These are phyloP conservation scores for Bipolaris gigantea DNA, from an alignment of 2,329 filamentous ascomycete species.

Conservation along the genomic window DNA sequence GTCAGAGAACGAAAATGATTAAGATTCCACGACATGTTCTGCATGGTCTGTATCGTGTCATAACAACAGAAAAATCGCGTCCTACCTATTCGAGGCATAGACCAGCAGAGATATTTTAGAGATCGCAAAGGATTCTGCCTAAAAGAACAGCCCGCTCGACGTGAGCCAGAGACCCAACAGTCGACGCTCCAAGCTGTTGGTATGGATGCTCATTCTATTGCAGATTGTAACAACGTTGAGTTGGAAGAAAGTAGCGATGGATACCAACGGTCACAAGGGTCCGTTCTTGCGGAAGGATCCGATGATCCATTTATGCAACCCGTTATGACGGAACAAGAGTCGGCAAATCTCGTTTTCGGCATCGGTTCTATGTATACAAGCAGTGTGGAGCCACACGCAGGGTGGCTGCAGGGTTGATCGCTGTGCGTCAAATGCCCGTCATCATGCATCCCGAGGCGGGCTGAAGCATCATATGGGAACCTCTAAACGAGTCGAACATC, in stretches of 20 bases:
- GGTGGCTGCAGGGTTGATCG: neutral
- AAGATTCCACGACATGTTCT: too few species aligned
- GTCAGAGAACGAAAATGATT: neutral
- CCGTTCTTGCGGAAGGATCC: neutral
- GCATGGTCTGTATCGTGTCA: neutral
- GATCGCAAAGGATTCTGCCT: neutral
- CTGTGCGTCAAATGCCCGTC: neutral
- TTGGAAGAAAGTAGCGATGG: neutral
- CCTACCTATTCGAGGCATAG: neutral
- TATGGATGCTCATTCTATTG: neutral
- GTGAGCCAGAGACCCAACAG: neutral
- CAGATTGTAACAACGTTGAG: neutral
- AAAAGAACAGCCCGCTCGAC: neutral
- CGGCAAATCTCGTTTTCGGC: slow-evolving; percentile 7
- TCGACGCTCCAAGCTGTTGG: neutral
- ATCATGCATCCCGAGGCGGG: neutral
- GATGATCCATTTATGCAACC: slow-evolving; percentile 9
- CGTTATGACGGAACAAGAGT: slow-evolving; percentile 6
- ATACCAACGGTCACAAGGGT: neutral
- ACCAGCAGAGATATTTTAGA: neutral
- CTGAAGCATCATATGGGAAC: neutral
- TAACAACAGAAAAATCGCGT: neutral
- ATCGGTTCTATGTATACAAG: neutral
- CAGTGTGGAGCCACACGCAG: neutral
- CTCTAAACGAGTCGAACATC: neutral